Evolutionary conservation across 495 filamentous ascomycete genomes (phyloP).

Genomic region (Evansstolkia leycettana): DNA sequence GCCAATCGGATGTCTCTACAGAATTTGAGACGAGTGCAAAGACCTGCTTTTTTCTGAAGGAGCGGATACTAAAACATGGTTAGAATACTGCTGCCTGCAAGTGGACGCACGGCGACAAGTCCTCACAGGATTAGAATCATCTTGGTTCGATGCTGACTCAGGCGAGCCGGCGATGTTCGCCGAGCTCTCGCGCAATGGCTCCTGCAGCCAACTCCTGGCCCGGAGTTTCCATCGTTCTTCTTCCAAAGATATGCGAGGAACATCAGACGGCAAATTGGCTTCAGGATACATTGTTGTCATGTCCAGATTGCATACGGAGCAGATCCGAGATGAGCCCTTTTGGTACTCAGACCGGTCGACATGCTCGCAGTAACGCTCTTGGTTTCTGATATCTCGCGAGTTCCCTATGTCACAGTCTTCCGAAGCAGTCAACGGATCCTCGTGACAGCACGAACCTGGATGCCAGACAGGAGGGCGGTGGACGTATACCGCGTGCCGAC

Average conservation of each 20-base stretch:
- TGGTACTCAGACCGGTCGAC: not conserved
- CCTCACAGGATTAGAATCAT: not conserved
- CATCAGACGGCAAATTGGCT: not conserved
- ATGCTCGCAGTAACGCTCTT: not conserved
- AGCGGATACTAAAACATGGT: constrained; percentile 2
- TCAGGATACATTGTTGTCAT: not conserved
- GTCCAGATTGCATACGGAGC: not conserved
- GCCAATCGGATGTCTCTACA: constrained; percentile 17
- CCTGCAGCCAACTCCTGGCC: not conserved
- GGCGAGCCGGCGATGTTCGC: not conserved
- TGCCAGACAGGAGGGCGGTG: constrained; percentile 19
- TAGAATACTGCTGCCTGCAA: not conserved
- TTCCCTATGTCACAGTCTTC: not conserved
- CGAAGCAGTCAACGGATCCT: constrained; percentile 4
- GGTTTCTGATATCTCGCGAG: not conserved
- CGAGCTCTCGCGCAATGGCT: not conserved
- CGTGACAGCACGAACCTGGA: constrained; percentile 3
- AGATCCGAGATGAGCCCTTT: not conserved
- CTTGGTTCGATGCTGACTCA: not conserved
- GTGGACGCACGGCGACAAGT: not conserved
- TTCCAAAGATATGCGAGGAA: not conserved
- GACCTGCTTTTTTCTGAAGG: constrained; percentile 5
- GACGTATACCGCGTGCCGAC: constrained; percentile 20
- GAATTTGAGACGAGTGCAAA: constrained; percentile 11
- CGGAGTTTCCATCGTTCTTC: not conserved